phyloP scores from a whole-genome alignment of 768 basidiomycete species.

The Mycena floridula region DNA sequence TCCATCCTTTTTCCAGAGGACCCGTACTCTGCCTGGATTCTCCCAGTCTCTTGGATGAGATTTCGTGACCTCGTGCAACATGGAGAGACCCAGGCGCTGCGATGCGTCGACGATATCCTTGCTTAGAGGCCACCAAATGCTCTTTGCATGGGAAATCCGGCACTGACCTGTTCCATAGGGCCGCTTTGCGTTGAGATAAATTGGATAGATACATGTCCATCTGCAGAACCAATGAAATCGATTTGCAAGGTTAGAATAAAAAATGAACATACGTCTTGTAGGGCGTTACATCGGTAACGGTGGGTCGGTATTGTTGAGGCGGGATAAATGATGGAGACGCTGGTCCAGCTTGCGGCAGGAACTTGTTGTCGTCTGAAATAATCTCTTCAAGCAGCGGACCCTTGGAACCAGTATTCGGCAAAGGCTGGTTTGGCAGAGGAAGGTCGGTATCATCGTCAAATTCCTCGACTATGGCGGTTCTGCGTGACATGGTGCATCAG shows the following conservation, averaged over 20 bases:
- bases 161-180: slow-evolving; percentile 81
- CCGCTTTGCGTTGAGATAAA: slow-evolving; percentile 94
- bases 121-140: slow-evolving; percentile 93
- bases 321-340: no score
- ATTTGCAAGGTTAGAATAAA: no score
- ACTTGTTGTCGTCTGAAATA: slow-evolving; percentile 55
- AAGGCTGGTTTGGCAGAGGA: slow-evolving; percentile 67
- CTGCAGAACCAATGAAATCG: no score
- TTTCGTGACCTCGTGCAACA: slow-evolving; percentile 86
- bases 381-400: slow-evolving; percentile 83
- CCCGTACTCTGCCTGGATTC: slow-evolving; percentile 92
- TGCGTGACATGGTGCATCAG: background rate
- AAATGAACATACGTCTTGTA: no score
- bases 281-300: slow-evolving; percentile 69
- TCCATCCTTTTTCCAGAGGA: slow-evolving; percentile 89
- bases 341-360: slow-evolving; percentile 38
- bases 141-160: slow-evolving; percentile 69
- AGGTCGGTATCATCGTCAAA: slow-evolving; percentile 96
- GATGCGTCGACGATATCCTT: slow-evolving; percentile 89
- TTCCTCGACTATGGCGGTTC: slow-evolving; percentile 49
- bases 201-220: slow-evolving; percentile 95
- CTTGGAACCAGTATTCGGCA: slow-evolving; percentile 59
- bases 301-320: slow-evolving; percentile 16
- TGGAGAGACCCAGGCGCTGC: slow-evolving; percentile 66
- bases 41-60: slow-evolving; percentile 96